phyloP scores from a whole-genome alignment of 2,329 filamentous ascomycete genomes.

The Tolypocladium endophyticum region DNA sequence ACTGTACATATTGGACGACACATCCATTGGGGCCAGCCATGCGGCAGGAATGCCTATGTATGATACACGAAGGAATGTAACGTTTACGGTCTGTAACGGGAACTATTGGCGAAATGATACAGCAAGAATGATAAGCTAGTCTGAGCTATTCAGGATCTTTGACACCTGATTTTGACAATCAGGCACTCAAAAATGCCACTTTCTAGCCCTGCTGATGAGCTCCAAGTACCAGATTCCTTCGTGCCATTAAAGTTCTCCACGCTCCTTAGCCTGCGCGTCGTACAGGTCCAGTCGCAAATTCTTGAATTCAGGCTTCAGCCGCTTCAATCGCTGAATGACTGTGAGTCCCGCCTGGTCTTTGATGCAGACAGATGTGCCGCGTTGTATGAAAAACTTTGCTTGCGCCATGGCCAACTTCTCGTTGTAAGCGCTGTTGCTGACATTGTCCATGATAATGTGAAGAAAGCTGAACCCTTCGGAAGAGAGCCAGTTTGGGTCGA shows the following conservation, averaged over 20 bases:
- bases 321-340: neutral
- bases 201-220: neutral
- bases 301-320: neutral
- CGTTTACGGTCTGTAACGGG: neutral
- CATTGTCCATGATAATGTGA: constrained; percentile 4
- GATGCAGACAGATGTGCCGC: neutral
- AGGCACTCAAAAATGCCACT: neutral
- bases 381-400: neutral
- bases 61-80: constrained; percentile 2
- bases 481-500: constrained; percentile 1
- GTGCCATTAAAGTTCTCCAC: too few species aligned
- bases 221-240: too few species aligned
- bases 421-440: neutral
- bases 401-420: neutral
- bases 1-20: neutral
- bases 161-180: neutral
- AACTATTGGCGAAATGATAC: neutral
- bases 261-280: neutral
- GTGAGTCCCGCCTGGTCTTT: neutral
- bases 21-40: neutral
- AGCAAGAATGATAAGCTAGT: neutral
- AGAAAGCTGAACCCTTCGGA: neutral
- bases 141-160: neutral
- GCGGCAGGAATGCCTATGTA: neutral
- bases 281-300: neutral